Evolutionary conservation across 441 rosid genomes (phyloP).

Genomic region (Mallotus japonicus): DNA sequence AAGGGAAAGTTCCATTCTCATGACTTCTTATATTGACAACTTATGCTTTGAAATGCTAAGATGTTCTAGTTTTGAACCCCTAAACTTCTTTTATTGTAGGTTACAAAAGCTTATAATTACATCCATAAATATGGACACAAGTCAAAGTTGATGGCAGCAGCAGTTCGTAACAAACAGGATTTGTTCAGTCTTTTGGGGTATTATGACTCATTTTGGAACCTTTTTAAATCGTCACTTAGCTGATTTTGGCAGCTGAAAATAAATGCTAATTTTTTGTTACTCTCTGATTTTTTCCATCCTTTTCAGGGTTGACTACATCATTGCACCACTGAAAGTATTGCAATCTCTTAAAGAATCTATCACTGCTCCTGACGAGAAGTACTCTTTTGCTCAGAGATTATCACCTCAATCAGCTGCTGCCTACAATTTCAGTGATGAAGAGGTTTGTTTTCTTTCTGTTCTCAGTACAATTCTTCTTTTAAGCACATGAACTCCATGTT

Average conservation of each 20-base stretch:
- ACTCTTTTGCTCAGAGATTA: conserved; percentile 63
- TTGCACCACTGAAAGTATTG: conserved; percentile 86
- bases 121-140: conserved; percentile 89
- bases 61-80: neutral
- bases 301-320: conserved; percentile 82
- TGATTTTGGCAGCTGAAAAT: conserved; percentile 6
- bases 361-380: conserved; percentile 69
- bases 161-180: conserved; percentile 95
- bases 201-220: neutral
- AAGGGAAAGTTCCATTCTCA: neutral
- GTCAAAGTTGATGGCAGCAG: conserved; percentile 96
- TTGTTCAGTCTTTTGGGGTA: conserved; percentile 91
- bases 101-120: conserved; percentile 73
- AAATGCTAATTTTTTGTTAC: conserved; percentile 1
- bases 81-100: conserved; percentile 34
- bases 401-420: conserved; percentile 69
- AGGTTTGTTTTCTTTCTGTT: conserved; percentile 44
- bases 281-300: conserved; percentile 10
- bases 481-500: neutral
- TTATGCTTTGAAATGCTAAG: neutral
- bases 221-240: neutral
- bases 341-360: conserved; percentile 82
- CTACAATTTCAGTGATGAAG: conserved; percentile 73
- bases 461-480: neutral
- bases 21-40: too few species aligned